Percentiles rank a stretch among this genome's conserved stretches.
phyloP scores from a whole-genome alignment of 192 early-diverging fungal species.

The Backusella tuberculispora region DNA sequence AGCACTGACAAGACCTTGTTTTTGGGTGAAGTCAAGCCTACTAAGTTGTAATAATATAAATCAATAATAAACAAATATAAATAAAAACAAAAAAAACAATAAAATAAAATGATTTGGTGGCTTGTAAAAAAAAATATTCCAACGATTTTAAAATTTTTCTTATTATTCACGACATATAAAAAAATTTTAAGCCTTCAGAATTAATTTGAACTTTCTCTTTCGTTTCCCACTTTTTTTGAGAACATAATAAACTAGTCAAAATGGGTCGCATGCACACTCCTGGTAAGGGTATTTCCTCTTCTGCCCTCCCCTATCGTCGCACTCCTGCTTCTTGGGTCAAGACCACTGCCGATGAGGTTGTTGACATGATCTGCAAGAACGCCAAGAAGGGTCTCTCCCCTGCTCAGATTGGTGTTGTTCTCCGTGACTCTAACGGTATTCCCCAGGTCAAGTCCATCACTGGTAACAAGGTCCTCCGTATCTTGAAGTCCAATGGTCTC shows the following conservation, averaged over 20 bases:
- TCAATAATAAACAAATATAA: background rate
- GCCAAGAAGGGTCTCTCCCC: constrained; percentile 99
- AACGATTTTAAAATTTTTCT: background rate
- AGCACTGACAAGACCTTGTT: constrained; percentile 91
- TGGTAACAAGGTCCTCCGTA: constrained; percentile 99
- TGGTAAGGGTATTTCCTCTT: constrained; percentile 94
- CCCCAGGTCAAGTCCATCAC: constrained; percentile 96
- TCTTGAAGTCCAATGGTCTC: constrained; percentile 93
- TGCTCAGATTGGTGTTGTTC: constrained; percentile 97
- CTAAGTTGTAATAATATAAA: constrained; percentile 24
- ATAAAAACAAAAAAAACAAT: background rate
- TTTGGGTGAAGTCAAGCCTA: constrained; percentile 79
- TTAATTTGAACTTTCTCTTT: constrained; percentile 21
- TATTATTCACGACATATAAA: background rate
- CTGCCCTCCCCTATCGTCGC: constrained; percentile 96
- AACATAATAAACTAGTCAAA: constrained; percentile 9
- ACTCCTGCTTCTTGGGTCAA: constrained; percentile 98
- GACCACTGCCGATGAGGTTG: constrained; percentile 95
- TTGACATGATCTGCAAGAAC: constrained; percentile 98
- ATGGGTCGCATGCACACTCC: constrained; percentile 77
- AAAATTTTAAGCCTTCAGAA: background rate
- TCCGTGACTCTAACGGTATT: constrained; percentile 97
- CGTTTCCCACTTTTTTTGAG: constrained; percentile 13
- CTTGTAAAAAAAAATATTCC: background rate
- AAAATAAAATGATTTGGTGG: background rate